phyloP scores from a whole-genome alignment of 1,139 yeast genomes.

The Hyphopichia buzzinii region DNA sequence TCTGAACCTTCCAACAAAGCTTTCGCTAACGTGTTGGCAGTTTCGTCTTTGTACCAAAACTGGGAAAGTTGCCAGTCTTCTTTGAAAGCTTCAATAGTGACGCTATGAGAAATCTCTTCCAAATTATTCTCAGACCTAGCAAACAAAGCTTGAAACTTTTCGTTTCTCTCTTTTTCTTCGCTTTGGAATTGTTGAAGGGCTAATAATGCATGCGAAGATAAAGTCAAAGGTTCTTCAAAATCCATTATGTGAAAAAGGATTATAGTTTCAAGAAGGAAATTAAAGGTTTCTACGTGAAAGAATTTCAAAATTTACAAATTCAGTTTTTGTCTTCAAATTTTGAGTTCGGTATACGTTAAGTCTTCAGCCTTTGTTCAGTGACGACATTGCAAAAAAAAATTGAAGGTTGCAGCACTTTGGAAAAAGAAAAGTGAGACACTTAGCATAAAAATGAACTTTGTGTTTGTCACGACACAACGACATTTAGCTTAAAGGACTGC shows the following conservation, averaged over 20 bases:
- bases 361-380: background rate
- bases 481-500: too few species aligned
- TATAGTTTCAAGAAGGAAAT: too few species aligned
- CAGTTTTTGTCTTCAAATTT: background rate
- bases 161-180: slow-evolving; percentile 62
- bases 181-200: slow-evolving; percentile 69
- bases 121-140: slow-evolving; percentile 58
- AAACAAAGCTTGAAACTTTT: slow-evolving; percentile 57
- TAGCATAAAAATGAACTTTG: background rate
- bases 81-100: slow-evolving; percentile 63
- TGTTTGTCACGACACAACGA: too few species aligned
- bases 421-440: background rate
- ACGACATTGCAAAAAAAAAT: background rate
- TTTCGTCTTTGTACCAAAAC: slow-evolving; percentile 79
- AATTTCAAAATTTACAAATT: too few species aligned
- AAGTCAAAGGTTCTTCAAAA: slow-evolving; percentile 42
- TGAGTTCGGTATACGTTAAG: background rate
- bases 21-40: slow-evolving; percentile 65
- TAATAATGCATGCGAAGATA: slow-evolving; percentile 72
- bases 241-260: too few species aligned
- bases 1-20: slow-evolving; percentile 78
- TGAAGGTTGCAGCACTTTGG: background rate
- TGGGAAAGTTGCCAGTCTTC: slow-evolving; percentile 96
- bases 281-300: too few species aligned
- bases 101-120: slow-evolving; percentile 7